These are phyloP conservation scores for Salix exigua DNA, from an alignment of 345 rosid genomes.

Conservation along the genomic window DNA sequence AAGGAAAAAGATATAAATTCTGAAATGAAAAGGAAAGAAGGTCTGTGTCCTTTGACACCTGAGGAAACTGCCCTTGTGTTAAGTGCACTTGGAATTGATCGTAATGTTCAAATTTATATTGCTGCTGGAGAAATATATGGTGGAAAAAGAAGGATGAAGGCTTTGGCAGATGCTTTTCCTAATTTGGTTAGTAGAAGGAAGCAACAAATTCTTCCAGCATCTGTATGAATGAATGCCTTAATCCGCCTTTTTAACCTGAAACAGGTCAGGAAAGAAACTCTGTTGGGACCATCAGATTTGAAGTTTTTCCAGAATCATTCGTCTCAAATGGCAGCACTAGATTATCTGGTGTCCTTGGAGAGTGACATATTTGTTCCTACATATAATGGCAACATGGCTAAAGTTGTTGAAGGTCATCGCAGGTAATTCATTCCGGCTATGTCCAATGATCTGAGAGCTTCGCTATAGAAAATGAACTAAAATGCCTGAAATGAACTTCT, in stretches of 20 bases:
- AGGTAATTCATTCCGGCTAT: slow-evolving; percentile 40
- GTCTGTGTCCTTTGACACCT: slow-evolving; percentile 92
- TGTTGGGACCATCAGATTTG: slow-evolving; percentile 61
- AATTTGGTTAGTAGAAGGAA: slow-evolving; percentile 57
- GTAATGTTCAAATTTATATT: slow-evolving; percentile 72
- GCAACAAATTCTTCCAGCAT: background rate
- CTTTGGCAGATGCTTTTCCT: slow-evolving; percentile 59
- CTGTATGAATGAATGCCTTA: background rate
- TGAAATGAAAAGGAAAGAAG: slow-evolving; percentile 77
- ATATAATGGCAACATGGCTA: slow-evolving; percentile 93
- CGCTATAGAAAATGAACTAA: background rate
- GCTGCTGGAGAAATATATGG: slow-evolving; percentile 98
- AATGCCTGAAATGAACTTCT: background rate
- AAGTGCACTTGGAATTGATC: slow-evolving; percentile 70
- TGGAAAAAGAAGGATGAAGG: slow-evolving; percentile 66
- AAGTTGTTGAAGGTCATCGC: slow-evolving; percentile 98
- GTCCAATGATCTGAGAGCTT: background rate
- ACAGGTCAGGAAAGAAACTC: slow-evolving; percentile 85
- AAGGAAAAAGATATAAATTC: slow-evolving; percentile 81
- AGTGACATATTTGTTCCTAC: slow-evolving; percentile 93
- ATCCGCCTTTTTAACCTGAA: slow-evolving; percentile 9
- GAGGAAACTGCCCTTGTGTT: slow-evolving; percentile 87
- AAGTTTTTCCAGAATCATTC: slow-evolving; percentile 70
- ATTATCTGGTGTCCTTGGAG: slow-evolving; percentile 81
- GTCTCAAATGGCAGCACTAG: slow-evolving; percentile 89